Percentiles rank a stretch among this genome's conserved stretches.
Evolutionary conservation across 192 early-diverging fungal species (phyloP).

Genomic region (Linderina pennispora): DNA sequence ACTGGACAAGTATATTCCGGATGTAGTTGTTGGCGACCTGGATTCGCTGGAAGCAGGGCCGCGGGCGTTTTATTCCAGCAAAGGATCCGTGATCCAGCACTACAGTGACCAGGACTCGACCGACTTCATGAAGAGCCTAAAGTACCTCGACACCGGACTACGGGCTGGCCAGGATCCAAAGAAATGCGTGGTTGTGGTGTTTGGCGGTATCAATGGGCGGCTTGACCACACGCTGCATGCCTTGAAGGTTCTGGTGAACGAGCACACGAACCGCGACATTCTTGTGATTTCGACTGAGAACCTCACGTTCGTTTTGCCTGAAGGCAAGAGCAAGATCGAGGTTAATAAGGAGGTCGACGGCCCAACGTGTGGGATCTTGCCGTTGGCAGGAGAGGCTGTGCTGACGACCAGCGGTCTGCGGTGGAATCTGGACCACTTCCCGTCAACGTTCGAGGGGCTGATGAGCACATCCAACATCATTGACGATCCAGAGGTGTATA

Average conservation of each 20-base stretch:
- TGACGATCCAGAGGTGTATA: constrained; percentile 46
- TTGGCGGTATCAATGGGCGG: constrained; percentile 79
- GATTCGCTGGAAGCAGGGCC: constrained; percentile 68
- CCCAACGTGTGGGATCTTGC: constrained; percentile 84
- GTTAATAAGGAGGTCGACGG: constrained; percentile 64
- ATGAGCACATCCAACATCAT: constrained; percentile 85
- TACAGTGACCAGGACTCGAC: constrained; percentile 61
- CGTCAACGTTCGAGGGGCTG: constrained; percentile 63
- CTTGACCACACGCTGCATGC: constrained; percentile 85
- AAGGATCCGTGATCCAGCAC: constrained; percentile 3
- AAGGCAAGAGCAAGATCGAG: constrained; percentile 59
- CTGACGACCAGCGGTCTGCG: constrained; percentile 70
- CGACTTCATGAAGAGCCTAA: constrained; percentile 88
- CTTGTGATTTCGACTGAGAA: constrained; percentile 67
- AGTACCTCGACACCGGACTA: constrained; percentile 28
- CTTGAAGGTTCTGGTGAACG: constrained; percentile 67
- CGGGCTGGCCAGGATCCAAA: constrained; percentile 3
- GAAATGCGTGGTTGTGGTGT: constrained; percentile 59
- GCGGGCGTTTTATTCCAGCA: constrained; percentile 57
- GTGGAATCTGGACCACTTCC: constrained; percentile 63
- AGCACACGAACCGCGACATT: constrained; percentile 50
- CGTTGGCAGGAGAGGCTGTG: constrained; percentile 56
- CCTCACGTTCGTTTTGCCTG: constrained; percentile 57
- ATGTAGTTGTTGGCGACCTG: constrained; percentile 79
- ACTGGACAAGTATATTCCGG: constrained; percentile 42